phyloP scores from a whole-genome alignment of 2,329 filamentous ascomycete species.

The Fusarium sp. region DNA sequence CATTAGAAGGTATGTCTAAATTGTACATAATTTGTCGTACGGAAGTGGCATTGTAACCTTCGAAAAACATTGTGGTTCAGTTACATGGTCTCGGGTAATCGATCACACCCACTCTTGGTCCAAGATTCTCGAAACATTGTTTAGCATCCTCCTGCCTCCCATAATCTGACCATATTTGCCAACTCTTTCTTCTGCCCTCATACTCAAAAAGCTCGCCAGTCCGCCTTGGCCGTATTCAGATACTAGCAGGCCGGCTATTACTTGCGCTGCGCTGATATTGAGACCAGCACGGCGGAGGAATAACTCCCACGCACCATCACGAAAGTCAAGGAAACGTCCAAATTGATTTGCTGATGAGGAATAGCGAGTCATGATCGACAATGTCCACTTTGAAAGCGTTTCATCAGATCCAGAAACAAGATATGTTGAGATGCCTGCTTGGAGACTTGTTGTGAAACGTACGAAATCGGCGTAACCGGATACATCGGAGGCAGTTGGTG shows the following conservation, averaged over 20 bases:
- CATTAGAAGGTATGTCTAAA: not conserved
- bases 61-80: not conserved
- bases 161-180: slow-evolving; percentile 46
- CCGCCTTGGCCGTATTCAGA: slow-evolving; percentile 46
- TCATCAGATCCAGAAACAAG: slow-evolving; percentile 64
- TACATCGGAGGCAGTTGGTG: slow-evolving; percentile 57
- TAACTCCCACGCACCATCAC: slow-evolving; percentile 57
- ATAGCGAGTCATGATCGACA: slow-evolving; percentile 64
- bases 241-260: slow-evolving; percentile 47
- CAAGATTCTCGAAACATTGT: slow-evolving; percentile 22
- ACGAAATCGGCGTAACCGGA: slow-evolving; percentile 63
- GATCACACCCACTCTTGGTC: slow-evolving; percentile 26
- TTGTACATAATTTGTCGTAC: not conserved
- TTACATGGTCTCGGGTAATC: not conserved
- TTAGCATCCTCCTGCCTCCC: slow-evolving; percentile 45
- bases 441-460: slow-evolving; percentile 59
- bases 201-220: slow-evolving; percentile 49
- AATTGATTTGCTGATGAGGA: slow-evolving; percentile 45
- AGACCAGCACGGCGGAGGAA: slow-evolving; percentile 54
- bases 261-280: slow-evolving; percentile 54
- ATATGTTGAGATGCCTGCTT: slow-evolving; percentile 55
- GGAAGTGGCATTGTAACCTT: too few species aligned
- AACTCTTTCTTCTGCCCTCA: slow-evolving; percentile 46
- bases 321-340: slow-evolving; percentile 52
- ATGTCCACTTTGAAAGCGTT: slow-evolving; percentile 67